Evolutionary conservation across 306 rosid genomes (phyloP).

Genomic region (Glycine tomentella): DNA sequence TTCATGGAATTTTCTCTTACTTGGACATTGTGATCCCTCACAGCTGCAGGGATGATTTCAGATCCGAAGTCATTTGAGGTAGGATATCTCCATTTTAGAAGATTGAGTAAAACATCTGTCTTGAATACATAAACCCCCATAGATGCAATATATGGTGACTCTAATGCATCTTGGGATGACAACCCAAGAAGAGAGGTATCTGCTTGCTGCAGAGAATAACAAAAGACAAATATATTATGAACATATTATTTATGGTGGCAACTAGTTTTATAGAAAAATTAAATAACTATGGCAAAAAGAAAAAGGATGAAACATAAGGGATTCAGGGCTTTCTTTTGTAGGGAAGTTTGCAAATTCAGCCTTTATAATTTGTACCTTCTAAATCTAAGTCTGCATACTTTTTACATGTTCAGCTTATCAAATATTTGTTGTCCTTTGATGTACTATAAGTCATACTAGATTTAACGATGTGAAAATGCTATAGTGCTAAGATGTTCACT

Average conservation of each 20-base stretch:
- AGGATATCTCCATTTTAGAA: slow-evolving; percentile 78
- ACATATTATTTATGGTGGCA: not conserved
- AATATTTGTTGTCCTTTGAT: slow-evolving; percentile 9
- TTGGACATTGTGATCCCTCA: slow-evolving; percentile 75
- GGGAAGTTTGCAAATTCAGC: not conserved
- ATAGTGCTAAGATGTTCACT: not conserved
- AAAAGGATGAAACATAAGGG: not conserved
- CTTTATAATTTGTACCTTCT: not conserved
- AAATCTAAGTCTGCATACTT: not conserved
- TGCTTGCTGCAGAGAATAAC: slow-evolving; percentile 65
- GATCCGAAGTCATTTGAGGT: slow-evolving; percentile 91
- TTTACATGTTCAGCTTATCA: not conserved
- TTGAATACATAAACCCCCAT: slow-evolving; percentile 95
- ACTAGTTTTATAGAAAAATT: slow-evolving; percentile 2
- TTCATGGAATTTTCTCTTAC: slow-evolving; percentile 58
- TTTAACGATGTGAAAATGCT: slow-evolving; percentile 9
- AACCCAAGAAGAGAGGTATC: slow-evolving; percentile 81
- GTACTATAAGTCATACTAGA: not conserved
- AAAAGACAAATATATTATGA: slow-evolving; percentile 16
- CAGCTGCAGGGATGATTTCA: slow-evolving; percentile 92
- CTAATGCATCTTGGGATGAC: slow-evolving; percentile 69
- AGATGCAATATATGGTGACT: slow-evolving; percentile 82
- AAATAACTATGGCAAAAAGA: slow-evolving; percentile 10
- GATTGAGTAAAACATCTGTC: slow-evolving; percentile 74
- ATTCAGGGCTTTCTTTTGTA: not conserved